Base-by-base conservation (phyloP, 768 basidiomycete species). In the Rhodotorula babjevae region DNA sequence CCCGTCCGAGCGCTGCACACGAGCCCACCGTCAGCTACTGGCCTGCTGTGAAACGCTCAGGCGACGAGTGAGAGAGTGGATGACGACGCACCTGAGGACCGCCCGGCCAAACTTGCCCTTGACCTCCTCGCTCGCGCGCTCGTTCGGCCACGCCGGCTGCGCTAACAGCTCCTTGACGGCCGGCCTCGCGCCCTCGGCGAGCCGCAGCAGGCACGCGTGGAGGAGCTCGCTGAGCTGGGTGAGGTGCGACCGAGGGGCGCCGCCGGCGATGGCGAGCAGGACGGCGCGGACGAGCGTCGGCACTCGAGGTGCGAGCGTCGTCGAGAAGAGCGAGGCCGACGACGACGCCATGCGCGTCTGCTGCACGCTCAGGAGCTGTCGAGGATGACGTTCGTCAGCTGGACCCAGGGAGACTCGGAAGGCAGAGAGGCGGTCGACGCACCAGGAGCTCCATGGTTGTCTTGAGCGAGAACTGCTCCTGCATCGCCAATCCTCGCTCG, bases 181-280 rank as follows among this genome's bases (percentile, higher is more conserved):
- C 0, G 61, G 56, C 11, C 78, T 68, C 47, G 82, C 79, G 33
- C 79, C 75, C 31, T 80, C 79, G 0, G 81, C 79, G 3, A 82
- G 50, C 27, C 83, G 77, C 25, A 77, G 67, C 9, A 82, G 78
- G 19, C 81, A 65, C 14, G 78, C 79, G n/a, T 82, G 82, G 14
- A 84, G 72, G 27, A 83, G 67, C 70, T 84, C 83, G 10, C 81
- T 80, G 53, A 83, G 79, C 50, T 81, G 79, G 23, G 80, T 79
- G n/a, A 83, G 82, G 58, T 81, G 81, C 0, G 80, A 81, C 33
- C 83, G 73, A 3, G 83, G 83, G 11, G 81, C 82, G 19, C 77
- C 75, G 12, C 79, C 77, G 0, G 80, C 82, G 14, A 82, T 80
- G 10, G 79, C 81, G 3, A 77, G 64, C 27, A 83, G 67, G 25